These are phyloP conservation scores for Salisapilia sapeloensis DNA, from an alignment of 352 stramenopile species.

Conservation along the genomic window DNA sequence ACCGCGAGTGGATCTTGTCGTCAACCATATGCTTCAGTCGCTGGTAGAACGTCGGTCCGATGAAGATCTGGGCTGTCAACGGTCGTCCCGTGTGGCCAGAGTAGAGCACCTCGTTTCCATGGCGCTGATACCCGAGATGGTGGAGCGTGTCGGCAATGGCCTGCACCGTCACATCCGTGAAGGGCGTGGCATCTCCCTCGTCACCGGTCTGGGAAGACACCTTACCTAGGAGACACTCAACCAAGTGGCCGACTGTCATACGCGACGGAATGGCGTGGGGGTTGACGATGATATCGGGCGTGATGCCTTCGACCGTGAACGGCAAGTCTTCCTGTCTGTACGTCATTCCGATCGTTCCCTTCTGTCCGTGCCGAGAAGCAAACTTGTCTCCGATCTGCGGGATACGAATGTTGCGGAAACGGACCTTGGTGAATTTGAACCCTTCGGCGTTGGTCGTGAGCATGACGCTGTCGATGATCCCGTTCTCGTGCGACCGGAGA, in stretches of 20 bases:
- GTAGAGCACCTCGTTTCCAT: slow-evolving; percentile 99
- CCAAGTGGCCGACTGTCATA: slow-evolving; percentile 99
- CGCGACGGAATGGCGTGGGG: slow-evolving; percentile 99
- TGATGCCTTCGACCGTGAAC: slow-evolving; percentile 97
- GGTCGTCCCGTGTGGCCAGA: slow-evolving; percentile 97
- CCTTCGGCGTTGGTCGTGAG: slow-evolving; percentile 96
- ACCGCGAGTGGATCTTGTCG: slow-evolving; percentile 99
- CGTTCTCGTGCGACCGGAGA: slow-evolving; percentile 96
- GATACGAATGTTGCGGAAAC: slow-evolving; percentile 96
- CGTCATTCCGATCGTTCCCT: slow-evolving; percentile 97
- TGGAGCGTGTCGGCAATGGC: slow-evolving; percentile 91
- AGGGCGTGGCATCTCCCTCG: slow-evolving; percentile 98
- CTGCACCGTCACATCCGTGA: slow-evolving; percentile 96
- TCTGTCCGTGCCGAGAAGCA: slow-evolving; percentile 81
- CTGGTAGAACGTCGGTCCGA: slow-evolving; percentile 99
- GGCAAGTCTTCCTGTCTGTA: slow-evolving; percentile 99
- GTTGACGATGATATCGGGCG: slow-evolving; percentile 99
- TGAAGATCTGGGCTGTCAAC: slow-evolving; percentile 95
- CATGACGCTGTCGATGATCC: slow-evolving; percentile 99
- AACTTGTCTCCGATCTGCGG: slow-evolving; percentile 99
- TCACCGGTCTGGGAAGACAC: slow-evolving; percentile 93
- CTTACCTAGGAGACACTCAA: slow-evolving; percentile 99
- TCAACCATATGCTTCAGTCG: slow-evolving; percentile 99
- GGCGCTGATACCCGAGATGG: slow-evolving; percentile 96
- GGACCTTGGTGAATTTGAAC: slow-evolving; percentile 95